These are phyloP conservation scores for Marasmius fiardii DNA, from an alignment of 1,284 basidiomycete species.

Conservation along the genomic window DNA sequence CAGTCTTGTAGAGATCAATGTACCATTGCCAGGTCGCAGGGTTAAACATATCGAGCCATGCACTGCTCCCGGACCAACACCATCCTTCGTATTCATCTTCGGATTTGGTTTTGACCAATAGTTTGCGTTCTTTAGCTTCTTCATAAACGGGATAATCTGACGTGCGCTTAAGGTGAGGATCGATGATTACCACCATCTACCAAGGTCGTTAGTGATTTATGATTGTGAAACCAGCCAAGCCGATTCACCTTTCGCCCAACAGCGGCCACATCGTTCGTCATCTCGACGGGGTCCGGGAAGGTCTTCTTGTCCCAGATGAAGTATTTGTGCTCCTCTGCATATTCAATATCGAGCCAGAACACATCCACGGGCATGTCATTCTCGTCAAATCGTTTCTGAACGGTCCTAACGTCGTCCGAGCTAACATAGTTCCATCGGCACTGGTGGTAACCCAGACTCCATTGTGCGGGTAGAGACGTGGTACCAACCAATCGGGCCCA, in stretches of 20 bases:
- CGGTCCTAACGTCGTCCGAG: slow-evolving; percentile 85
- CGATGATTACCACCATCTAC: slow-evolving; percentile 95
- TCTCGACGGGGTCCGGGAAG: slow-evolving; percentile 93
- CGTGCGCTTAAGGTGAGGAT: slow-evolving; percentile 92
- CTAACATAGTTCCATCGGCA: slow-evolving; percentile 98
- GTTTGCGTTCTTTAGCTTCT: slow-evolving; percentile 74
- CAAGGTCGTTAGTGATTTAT: slow-evolving; percentile 1
- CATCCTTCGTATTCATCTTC: slow-evolving; percentile 92
- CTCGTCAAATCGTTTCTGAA: slow-evolving; percentile 87
- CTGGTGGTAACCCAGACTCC: slow-evolving; percentile 95
- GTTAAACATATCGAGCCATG: slow-evolving; percentile 98
- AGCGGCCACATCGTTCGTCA: slow-evolving; percentile 88
- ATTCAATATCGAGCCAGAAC: slow-evolving; percentile 99
- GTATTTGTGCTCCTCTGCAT: slow-evolving; percentile 93
- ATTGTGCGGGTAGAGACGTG: slow-evolving; percentile 84
- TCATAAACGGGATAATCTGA: slow-evolving; percentile 84
- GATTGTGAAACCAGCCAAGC: neutral
- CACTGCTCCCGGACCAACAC: slow-evolving; percentile 96
- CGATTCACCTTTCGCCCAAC: slow-evolving; percentile 76
- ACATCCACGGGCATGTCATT: slow-evolving; percentile 96
- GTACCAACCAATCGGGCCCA: slow-evolving; percentile 86
- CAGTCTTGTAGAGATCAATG: slow-evolving; percentile 77
- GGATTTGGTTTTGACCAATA: slow-evolving; percentile 80
- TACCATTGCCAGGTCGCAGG: slow-evolving; percentile 91
- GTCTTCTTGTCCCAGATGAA: slow-evolving; percentile 94